These are phyloP conservation scores for Hexamita inflata DNA, from an alignment of 208 protist species.

Conservation along the genomic window DNA sequence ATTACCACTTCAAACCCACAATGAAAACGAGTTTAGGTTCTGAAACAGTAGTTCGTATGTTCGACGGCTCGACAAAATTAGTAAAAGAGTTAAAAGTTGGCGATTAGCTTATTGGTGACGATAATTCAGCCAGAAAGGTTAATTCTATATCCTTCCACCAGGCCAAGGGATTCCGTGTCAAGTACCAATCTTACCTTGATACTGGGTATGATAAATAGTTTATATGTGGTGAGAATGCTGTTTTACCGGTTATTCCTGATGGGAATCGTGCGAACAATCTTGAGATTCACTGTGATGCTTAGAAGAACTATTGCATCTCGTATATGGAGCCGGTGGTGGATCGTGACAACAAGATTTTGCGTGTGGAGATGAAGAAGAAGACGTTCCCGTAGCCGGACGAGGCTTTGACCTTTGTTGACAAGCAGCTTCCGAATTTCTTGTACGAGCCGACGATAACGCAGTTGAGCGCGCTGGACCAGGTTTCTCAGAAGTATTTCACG, in stretches of 20 bases:
- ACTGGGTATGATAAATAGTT: background rate
- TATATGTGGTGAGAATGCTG: background rate
- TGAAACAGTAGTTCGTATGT: too few species aligned
- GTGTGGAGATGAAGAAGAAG: background rate
- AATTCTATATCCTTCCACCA: background rate
- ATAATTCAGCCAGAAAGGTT: background rate
- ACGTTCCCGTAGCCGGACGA: background rate
- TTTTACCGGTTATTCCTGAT: constrained; percentile 6
- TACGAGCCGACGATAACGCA: background rate
- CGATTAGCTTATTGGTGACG: constrained; percentile 12
- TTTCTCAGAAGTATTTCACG: background rate
- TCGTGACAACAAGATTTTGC: background rate
- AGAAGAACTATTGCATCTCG: background rate
- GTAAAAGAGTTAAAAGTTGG: background rate
- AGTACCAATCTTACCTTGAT: constrained; percentile 6
- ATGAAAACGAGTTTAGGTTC: too few species aligned
- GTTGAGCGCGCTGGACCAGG: background rate
- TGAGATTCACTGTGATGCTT: background rate
- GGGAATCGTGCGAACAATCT: background rate
- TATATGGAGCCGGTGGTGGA: constrained; percentile 5
- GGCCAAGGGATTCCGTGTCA: background rate
- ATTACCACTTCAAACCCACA: too few species aligned
- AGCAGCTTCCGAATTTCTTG: constrained; percentile 1
- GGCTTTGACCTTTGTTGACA: background rate
- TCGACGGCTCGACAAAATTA: background rate